phyloP scores from a whole-genome alignment of 2,329 filamentous ascomycete species.

The Neurospora crassa region DNA sequence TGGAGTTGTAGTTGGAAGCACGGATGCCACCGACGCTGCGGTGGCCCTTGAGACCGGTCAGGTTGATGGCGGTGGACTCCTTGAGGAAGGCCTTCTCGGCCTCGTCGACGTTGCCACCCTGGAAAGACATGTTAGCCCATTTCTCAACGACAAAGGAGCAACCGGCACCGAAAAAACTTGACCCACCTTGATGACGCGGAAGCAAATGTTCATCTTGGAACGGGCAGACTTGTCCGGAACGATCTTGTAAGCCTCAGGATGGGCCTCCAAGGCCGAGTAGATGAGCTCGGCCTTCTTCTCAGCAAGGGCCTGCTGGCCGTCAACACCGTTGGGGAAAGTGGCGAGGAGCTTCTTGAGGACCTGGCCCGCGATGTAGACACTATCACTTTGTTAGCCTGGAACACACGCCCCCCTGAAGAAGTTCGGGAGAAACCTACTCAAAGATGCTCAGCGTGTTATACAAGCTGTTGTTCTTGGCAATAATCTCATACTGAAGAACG shows the following conservation, averaged over 20 bases:
- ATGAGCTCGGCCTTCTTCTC: constrained; percentile 67
- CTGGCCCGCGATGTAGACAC: constrained; percentile 82
- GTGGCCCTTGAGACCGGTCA: constrained; percentile 83
- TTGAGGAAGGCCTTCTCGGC: constrained; percentile 74
- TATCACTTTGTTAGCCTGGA: not conserved
- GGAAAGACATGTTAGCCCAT: not conserved
- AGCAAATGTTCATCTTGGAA: constrained; percentile 93
- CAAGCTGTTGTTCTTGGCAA: constrained; percentile 86
- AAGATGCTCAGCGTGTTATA: constrained; percentile 97
- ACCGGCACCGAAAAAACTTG: constrained; percentile 8
- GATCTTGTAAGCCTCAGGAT: constrained; percentile 63
- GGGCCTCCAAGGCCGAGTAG: constrained; percentile 67
- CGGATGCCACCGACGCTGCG: constrained; percentile 79
- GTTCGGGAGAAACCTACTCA: constrained; percentile 30
- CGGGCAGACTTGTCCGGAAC: constrained; percentile 67
- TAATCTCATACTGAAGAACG: constrained; percentile 72
- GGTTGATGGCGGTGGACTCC: constrained; percentile 54
- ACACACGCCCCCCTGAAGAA: too few relatives aligned
- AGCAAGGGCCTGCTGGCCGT: constrained; percentile 65
- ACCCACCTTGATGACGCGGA: constrained; percentile 53
- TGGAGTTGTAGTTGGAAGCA: constrained; percentile 82
- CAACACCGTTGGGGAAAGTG: constrained; percentile 57
- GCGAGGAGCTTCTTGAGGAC: constrained; percentile 69
- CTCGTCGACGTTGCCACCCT: constrained; percentile 49
- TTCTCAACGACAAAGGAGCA: not conserved